phyloP scores from a whole-genome alignment of 441 rosid species.

The Euphorbia schlechtendalii region DNA sequence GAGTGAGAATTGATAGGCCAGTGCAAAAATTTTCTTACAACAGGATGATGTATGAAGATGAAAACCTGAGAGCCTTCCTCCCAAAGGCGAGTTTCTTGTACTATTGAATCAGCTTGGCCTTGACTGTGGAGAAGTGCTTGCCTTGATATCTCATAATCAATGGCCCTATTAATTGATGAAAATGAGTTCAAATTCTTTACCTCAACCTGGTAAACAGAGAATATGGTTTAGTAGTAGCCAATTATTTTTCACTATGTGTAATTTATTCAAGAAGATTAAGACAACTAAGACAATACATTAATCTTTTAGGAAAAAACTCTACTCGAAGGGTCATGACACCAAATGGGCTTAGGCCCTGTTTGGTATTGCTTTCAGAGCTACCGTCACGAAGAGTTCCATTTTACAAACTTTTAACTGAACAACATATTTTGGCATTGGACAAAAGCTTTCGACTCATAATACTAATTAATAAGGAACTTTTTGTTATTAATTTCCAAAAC shows the following conservation, averaged over 20 bases:
- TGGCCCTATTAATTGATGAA: constrained; percentile 76
- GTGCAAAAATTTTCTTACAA: neutral
- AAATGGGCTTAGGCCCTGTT: too few species aligned
- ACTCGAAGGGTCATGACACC: neutral
- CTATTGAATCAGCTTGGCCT: constrained; percentile 63
- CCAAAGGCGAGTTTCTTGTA: constrained; percentile 96
- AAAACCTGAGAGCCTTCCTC: constrained; percentile 88
- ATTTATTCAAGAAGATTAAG: neutral
- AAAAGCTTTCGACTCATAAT: too few species aligned
- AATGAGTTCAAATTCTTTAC: constrained; percentile 86
- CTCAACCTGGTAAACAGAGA: constrained; percentile 57
- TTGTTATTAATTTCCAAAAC: too few species aligned
- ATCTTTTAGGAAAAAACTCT: neutral
- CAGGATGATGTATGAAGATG: constrained; percentile 2
- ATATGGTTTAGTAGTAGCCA: constrained; percentile 3
- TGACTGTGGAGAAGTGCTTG: constrained; percentile 62
- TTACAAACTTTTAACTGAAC: too few species aligned
- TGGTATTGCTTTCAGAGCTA: too few species aligned
- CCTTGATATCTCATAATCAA: constrained; percentile 83
- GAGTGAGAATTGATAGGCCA: constrained; percentile 8
- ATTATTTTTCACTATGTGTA: neutral
- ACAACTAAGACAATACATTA: neutral
- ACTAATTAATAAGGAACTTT: too few species aligned
- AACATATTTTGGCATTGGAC: too few species aligned
- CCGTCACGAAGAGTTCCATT: too few species aligned